Percentiles rank a stretch among this genome's conserved stretches.
phyloP scores from a whole-genome alignment of 495 filamentous ascomycete species.

The Penicillium manginii region DNA sequence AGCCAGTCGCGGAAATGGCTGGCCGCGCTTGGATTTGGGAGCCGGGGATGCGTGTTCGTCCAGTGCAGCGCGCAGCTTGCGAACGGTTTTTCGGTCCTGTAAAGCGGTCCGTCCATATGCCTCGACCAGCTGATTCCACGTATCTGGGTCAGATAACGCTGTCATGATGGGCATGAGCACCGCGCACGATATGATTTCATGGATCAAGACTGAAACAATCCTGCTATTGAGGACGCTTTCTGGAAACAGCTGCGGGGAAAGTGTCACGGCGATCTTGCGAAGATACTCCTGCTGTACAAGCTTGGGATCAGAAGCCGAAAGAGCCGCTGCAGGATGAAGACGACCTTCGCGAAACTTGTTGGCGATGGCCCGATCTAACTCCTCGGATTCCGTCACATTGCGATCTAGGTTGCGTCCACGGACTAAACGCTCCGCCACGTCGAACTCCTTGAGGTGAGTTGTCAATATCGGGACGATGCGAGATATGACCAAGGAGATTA shows the following conservation, averaged over 20 bases:
- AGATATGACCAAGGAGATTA: constrained; percentile 78
- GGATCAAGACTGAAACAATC: constrained; percentile 75
- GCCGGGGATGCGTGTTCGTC: constrained; percentile 92
- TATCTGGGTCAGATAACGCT: constrained; percentile 77
- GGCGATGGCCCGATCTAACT: constrained; percentile 92
- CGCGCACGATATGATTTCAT: constrained; percentile 74
- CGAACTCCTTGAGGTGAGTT: constrained; percentile 87
- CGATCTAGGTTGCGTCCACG: constrained; percentile 84
- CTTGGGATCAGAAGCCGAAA: constrained; percentile 81
- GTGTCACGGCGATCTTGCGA: constrained; percentile 65
- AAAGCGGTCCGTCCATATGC: constrained; percentile 84
- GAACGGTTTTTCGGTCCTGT: constrained; percentile 94
- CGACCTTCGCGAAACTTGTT: constrained; percentile 88
- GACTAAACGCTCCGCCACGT: constrained; percentile 84
- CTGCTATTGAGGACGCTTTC: constrained; percentile 73
- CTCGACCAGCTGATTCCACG: constrained; percentile 95
- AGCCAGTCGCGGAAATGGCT: constrained; percentile 67
- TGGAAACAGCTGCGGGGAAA: constrained; percentile 80
- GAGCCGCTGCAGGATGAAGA: constrained; percentile 84
- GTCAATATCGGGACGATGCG: constrained; percentile 87
- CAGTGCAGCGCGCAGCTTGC: constrained; percentile 88
- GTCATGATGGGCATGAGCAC: constrained; percentile 45
- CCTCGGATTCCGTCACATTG: constrained; percentile 93
- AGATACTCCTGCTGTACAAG: constrained; percentile 85
- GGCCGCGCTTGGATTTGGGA: constrained; percentile 64